These are phyloP conservation scores for Aspergillus tubingensis DNA, from an alignment of 2,329 filamentous ascomycete species.

Conservation along the genomic window DNA sequence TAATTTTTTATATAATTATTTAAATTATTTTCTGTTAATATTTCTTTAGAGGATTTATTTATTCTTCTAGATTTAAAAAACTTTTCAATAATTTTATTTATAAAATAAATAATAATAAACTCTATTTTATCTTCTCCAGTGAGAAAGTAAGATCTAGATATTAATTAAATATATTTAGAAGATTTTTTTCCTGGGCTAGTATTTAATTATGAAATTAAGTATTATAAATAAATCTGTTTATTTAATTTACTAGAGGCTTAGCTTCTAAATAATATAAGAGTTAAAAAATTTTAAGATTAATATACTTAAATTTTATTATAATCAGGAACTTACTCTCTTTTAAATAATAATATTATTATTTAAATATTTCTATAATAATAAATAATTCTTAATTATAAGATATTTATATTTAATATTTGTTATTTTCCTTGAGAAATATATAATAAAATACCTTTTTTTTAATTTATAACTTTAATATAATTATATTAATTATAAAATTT, in stretches of 20 bases:
- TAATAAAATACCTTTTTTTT: too few species aligned
- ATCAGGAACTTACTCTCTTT: too few species aligned
- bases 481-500: too few species aligned
- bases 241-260: too few species aligned
- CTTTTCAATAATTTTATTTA: not conserved
- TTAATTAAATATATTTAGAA: not conserved
- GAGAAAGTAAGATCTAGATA: not conserved
- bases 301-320: not conserved
- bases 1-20: not conserved
- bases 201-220: not conserved
- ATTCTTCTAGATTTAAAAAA: not conserved
- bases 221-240: too few species aligned
- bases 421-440: too few species aligned
- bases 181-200: not conserved
- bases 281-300: too few species aligned
- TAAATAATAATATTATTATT: too few species aligned
- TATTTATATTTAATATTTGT: too few species aligned
- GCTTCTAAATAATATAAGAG: accelerated
- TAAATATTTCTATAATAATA: too few species aligned
- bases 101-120: not conserved
- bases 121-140: not conserved
- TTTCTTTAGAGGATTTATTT: accelerated
- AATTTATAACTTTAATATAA: too few species aligned
- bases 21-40: not conserved
- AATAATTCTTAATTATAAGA: too few species aligned